Base-by-base conservation (phyloP, 176 grass and related monocot genomes). In the Avena atlantica region DNA sequence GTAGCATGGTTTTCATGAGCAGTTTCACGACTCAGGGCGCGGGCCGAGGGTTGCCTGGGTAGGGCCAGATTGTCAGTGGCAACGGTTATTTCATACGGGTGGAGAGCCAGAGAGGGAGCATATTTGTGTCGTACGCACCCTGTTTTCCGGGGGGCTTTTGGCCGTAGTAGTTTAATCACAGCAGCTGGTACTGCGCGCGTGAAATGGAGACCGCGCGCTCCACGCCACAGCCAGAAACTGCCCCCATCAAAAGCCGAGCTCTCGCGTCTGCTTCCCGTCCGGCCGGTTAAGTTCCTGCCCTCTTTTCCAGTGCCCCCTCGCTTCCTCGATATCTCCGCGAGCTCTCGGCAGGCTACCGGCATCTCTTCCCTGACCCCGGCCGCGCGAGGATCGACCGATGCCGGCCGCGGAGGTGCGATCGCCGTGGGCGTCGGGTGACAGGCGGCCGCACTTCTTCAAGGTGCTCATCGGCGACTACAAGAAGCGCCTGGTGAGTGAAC, bases 391-490 rank as follows among this genome's bases (percentile, higher is more conserved):
- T 44, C 20, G 4, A 12, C 12, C 78, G 52, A 85, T 86, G 89
- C 74, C 79, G 20, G 58, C 13, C 37, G 80, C 44, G 75, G 82
- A n/a, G 83, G 29, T 69, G 67, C 82, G 40, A 74, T 65, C 78
- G 24, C 85, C 71, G 78, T 65, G 72, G 78, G 64, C 47, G 79
- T 77, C 74, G 47, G 88, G 11, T 40, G 84, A 72, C 70, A 88
- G 89, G 88, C 90, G 89, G 67, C 96, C 90, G 49, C 94, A 94
- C 70, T 98, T 98, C 96, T 98, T 96, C 87, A 98, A 96, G 89
- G 90, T 98, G 72, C 92, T 98, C 36, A 75, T 94, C 25, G 94
- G 96, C 36, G 96, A 98, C 72, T 98, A 88, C 92, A 78, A 81
- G 68, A 72, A 92, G 73, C 86, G 88, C 24, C 76, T 98, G 92